A percentile compares a stretch with the other conserved stretches of the same genome.
Conservation (phyloP, 2,329 filamentous ascomycete species). For the Cladosporium phlei region DNA sequence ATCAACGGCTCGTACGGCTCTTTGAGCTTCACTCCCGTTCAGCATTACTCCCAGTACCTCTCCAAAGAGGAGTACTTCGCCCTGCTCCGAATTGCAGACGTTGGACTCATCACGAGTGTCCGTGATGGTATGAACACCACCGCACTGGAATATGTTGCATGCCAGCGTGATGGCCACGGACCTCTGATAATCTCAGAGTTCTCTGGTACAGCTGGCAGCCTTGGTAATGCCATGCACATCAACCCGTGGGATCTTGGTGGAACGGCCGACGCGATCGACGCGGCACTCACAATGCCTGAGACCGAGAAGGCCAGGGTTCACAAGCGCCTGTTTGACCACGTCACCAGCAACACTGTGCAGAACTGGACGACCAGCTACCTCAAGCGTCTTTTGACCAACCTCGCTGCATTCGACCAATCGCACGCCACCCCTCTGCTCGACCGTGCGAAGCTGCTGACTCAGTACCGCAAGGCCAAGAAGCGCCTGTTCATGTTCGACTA, state of each 20-base stretch:
- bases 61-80: slow-evolving; percentile 90
- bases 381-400: slow-evolving; percentile 70
- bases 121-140: slow-evolving; percentile 98
- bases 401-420: slow-evolving; percentile 70
- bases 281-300: slow-evolving; percentile 70
- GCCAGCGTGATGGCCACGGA: slow-evolving; percentile 79
- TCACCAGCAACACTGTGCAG: slow-evolving; percentile 80
- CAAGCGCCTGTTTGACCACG: slow-evolving; percentile 71
- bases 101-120: slow-evolving; percentile 91
- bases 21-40: slow-evolving; percentile 81
- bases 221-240: slow-evolving; percentile 85
- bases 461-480: slow-evolving; percentile 70
- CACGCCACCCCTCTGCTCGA: slow-evolving; percentile 79
- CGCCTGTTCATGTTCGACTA: slow-evolving; percentile 98
- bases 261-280: slow-evolving; percentile 77
- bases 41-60: slow-evolving; percentile 92
- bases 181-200: slow-evolving; percentile 95
- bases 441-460: slow-evolving; percentile 62
- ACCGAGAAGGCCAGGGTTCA: slow-evolving; percentile 66
- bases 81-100: slow-evolving; percentile 81
- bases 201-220: slow-evolving; percentile 83
- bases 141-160: slow-evolving; percentile 88
- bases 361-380: slow-evolving; percentile 79
- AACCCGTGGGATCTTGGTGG: slow-evolving; percentile 90
- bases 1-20: slow-evolving; percentile 92